A percentile compares a stretch with the other conserved stretches of the same genome.
phyloP scores from a whole-genome alignment of 1,139 yeast genomes.

The Entelexis paramagnoliae region DNA sequence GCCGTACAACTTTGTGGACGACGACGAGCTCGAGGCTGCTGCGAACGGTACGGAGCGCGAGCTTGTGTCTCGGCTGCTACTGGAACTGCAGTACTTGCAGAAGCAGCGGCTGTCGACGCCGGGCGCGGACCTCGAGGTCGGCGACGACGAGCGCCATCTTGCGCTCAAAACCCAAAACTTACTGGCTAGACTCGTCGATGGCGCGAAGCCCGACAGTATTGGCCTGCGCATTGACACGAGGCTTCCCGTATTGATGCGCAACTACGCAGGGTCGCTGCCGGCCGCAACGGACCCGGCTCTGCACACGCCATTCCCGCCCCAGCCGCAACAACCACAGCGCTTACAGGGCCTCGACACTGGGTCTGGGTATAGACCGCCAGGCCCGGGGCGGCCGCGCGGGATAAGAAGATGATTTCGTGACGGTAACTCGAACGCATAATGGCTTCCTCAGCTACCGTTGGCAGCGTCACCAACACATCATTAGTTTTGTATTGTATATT shows the following conservation, averaged over 20 bases:
- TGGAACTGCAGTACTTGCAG: slow-evolving; percentile 54
- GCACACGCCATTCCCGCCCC: slow-evolving; percentile 6
- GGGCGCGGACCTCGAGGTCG: slow-evolving; percentile 24
- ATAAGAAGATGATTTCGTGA: background rate
- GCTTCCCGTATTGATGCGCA: slow-evolving; percentile 62
- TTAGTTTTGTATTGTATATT: no score
- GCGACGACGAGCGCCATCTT: slow-evolving; percentile 40
- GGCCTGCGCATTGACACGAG: slow-evolving; percentile 27
- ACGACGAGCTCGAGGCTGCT: slow-evolving; percentile 45
- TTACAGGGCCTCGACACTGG: slow-evolving; percentile 9
- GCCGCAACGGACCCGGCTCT: slow-evolving; percentile 35
- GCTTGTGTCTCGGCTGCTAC: slow-evolving; percentile 46
- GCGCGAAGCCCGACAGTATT: slow-evolving; percentile 25
- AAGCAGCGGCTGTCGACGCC: slow-evolving; percentile 40
- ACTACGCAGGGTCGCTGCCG: slow-evolving; percentile 73
- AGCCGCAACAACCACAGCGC: slow-evolving; percentile 9
- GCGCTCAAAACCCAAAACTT: slow-evolving; percentile 45
- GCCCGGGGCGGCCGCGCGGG: slow-evolving; percentile 10
- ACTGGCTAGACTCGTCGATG: slow-evolving; percentile 38
- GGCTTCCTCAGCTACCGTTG: no score
- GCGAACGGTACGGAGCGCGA: slow-evolving; percentile 41
- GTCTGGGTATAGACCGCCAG: background rate
- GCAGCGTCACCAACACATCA: no score
- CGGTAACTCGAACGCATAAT: background rate
- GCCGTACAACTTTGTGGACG: slow-evolving; percentile 43